A percentile compares a stretch with the other conserved stretches of the same genome.
These are phyloP conservation scores for Avena insularis DNA, from an alignment of 176 grass and related monocot genomes.

Conservation along the genomic window DNA sequence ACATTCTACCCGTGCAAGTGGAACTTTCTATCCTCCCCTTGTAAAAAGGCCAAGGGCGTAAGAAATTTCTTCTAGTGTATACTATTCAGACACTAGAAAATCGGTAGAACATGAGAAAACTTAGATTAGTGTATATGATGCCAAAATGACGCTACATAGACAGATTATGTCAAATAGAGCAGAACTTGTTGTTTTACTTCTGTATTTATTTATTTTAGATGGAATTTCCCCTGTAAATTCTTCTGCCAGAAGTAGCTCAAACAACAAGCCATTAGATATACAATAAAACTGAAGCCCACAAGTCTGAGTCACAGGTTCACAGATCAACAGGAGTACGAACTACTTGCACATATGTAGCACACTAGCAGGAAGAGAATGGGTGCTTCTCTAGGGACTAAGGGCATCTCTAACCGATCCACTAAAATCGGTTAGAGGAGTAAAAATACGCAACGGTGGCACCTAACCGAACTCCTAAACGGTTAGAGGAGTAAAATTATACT, in stretches of 20 bases:
- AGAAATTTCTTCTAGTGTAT: background rate
- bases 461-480: too few species aligned
- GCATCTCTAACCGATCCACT: too few species aligned
- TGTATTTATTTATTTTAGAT: slow-evolving; percentile 11
- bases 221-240: background rate
- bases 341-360: slow-evolving; percentile 30
- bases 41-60: background rate
- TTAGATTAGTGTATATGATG: background rate
- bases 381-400: slow-evolving; percentile 20
- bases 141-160: background rate
- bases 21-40: background rate
- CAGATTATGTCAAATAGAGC: background rate
- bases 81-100: background rate
- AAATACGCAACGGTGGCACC: too few species aligned
- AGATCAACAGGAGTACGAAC: slow-evolving; percentile 30
- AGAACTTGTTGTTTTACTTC: background rate
- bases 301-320: background rate
- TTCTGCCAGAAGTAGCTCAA: background rate
- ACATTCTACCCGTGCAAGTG: background rate
- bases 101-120: background rate
- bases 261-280: slow-evolving; percentile 15
- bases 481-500: too few species aligned
- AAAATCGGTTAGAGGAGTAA: too few species aligned
- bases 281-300: background rate
- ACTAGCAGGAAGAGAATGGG: background rate